Evolutionary conservation across 441 rosid genomes (phyloP), one percentile per base, ranked within the genome.

Genomic region (Pelargonium myrrhifolium): DNA sequence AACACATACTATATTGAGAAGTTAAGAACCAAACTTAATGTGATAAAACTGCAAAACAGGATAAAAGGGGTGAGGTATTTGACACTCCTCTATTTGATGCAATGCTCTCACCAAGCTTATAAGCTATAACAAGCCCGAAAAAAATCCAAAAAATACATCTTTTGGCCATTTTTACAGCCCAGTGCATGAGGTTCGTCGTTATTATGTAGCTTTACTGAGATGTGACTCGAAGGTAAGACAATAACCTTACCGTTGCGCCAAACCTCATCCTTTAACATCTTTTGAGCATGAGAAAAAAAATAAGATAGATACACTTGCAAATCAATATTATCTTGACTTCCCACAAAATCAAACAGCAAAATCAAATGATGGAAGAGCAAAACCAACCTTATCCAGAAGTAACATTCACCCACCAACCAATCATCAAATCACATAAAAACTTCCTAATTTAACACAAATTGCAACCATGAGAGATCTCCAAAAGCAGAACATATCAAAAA

Each of bases 361-460:
- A 35, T n/a, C n/a, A n/a, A n/a, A n/a, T n/a, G n/a, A n/a, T n/a
- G n/a, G n/a, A n/a, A n/a, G n/a, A n/a, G n/a, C n/a, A n/a, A 6
- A 11, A 49, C 12, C 60, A 18, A 55, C 21, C 60, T 2, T 18
- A 55, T 55, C 60, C 60, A 18, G 20, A 55, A 55, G 22, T 24
- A 55, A 18, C 60, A 55, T 10, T n/a, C 26, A 51, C 58, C 58
- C 58, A 51, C 58, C 21, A 14, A 51, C 58, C 58, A 51, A 51
- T 51, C 58, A 51, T 15, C 15, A 9, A 55, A n/a, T 55, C 28
- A 55, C 26, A 55, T 55, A 35, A 8, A 4, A 51, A 0, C 2
- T 51, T 6, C 15, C 8, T 6, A n/a, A 15, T 12, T 12, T 10
- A 35, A 35, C 39, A 35, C 39, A 17, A 55, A 55, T 55, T 20